Conservation (phyloP, 257 asterid species). For the Rubia yunnanensis region DNA sequence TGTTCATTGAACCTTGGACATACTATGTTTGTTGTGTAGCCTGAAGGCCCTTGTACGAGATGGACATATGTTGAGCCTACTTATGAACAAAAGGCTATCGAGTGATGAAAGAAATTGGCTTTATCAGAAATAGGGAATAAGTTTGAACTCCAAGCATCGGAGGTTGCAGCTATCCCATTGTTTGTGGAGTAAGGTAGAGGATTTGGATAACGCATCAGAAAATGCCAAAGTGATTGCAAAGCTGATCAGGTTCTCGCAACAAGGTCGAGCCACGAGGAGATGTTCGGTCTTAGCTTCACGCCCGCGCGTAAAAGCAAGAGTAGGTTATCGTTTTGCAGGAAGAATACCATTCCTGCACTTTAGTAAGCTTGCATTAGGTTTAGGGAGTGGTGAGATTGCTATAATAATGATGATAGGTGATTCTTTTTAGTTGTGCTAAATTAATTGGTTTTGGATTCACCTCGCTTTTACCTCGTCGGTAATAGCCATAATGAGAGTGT, state of each 20-base stretch:
- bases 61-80: conserved; percentile 34
- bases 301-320: conserved; percentile 21
- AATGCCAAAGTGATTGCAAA: conserved; percentile 41
- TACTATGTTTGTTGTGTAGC: conserved; percentile 28
- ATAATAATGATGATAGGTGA: no score
- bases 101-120: conserved; percentile 27
- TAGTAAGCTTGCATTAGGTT: conserved; percentile 13
- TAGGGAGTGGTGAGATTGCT: no score
- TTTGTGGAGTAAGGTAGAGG: conserved; percentile 30
- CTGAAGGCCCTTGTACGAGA: conserved; percentile 32
- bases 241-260: conserved; percentile 35
- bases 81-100: conserved; percentile 26
- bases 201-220: conserved; percentile 24
- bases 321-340: conserved; percentile 43
- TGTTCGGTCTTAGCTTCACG: conserved; percentile 49
- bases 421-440: no score
- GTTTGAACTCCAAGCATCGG: conserved; percentile 33
- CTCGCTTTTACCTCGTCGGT: no score
- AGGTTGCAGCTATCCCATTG: conserved; percentile 27
- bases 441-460: conserved; percentile 3
- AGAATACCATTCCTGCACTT: conserved; percentile 26
- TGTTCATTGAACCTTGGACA: no score
- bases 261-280: conserved; percentile 38
- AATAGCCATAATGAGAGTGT: no score
- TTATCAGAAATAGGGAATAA: conserved; percentile 41